phyloP scores from a whole-genome alignment of 148 eudicot species.

The Salicornia ramosissima region DNA sequence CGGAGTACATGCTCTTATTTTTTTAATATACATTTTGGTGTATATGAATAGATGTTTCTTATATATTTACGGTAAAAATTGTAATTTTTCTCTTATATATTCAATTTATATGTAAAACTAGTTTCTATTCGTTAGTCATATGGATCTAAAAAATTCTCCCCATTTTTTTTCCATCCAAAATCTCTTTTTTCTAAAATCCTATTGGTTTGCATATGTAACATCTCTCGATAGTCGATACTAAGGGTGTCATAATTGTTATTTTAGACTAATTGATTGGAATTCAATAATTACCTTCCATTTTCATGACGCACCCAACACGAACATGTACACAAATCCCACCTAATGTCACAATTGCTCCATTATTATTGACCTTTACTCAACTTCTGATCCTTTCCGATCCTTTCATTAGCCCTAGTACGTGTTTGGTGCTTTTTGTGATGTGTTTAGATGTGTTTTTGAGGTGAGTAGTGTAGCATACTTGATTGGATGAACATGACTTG shows the following conservation, averaged over 20 bases:
- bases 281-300: conserved; percentile 1
- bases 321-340: background rate
- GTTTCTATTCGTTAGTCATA: too few relatives aligned
- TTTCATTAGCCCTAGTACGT: background rate
- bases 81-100: too few relatives aligned
- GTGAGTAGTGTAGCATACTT: background rate
- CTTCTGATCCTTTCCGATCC: background rate
- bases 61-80: too few relatives aligned
- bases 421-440: conserved; percentile 11
- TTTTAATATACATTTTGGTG: too few relatives aligned
- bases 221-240: too few relatives aligned
- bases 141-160: too few relatives aligned
- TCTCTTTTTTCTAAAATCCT: too few relatives aligned
- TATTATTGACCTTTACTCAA: background rate
- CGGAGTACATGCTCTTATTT: too few relatives aligned
- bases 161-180: too few relatives aligned
- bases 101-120: too few relatives aligned
- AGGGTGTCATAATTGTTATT: conserved; percentile 5
- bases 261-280: background rate
- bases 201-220: too few relatives aligned
- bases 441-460: background rate
- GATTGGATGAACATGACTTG: background rate
- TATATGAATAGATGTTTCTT: too few relatives aligned
- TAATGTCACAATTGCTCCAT: conserved; percentile 3
- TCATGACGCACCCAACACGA: background rate